Conservation (phyloP, 75 land plant species). For the Sequoiadendron giganteum region DNA sequence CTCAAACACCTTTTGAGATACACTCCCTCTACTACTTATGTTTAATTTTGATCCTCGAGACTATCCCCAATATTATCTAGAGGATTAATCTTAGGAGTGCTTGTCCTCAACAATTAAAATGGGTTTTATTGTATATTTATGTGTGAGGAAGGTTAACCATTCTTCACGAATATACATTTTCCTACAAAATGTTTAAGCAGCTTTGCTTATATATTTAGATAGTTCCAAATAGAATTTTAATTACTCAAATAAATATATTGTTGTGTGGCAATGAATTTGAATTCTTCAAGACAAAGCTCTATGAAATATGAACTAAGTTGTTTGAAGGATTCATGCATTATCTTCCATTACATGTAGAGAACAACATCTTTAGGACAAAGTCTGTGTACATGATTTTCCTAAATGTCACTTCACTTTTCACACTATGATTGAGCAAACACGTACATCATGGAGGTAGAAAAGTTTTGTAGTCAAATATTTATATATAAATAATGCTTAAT, state of each 20-base stretch:
- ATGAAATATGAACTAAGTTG: conserved; percentile 53
- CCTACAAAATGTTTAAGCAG: too few relatives aligned
- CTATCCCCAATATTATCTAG: background rate
- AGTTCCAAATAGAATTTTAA: background rate
- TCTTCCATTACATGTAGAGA: conserved; percentile 41
- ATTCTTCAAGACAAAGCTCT: conserved; percentile 59
- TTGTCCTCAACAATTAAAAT: background rate
- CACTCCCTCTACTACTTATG: too few relatives aligned
- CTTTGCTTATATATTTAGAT: too few relatives aligned
- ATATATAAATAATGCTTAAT: too few relatives aligned
- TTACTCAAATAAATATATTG: background rate
- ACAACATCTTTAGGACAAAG: conserved; percentile 53
- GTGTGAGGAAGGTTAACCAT: background rate
- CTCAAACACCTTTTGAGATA: too few relatives aligned
- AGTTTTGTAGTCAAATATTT: too few relatives aligned
- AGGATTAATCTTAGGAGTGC: background rate
- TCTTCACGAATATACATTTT: too few relatives aligned
- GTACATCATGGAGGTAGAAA: too few relatives aligned
- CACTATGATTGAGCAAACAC: too few relatives aligned
- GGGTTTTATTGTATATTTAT: background rate
- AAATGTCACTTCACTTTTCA: conserved; percentile 43
- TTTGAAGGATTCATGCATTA: conserved; percentile 93
- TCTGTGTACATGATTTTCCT: conserved; percentile 73
- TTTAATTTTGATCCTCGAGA: too few relatives aligned
- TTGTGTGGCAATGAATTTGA: conserved; percentile 56